These are phyloP conservation scores for Ogataea zsoltii DNA, from an alignment of 805 yeast genomes.

Conservation along the genomic window DNA sequence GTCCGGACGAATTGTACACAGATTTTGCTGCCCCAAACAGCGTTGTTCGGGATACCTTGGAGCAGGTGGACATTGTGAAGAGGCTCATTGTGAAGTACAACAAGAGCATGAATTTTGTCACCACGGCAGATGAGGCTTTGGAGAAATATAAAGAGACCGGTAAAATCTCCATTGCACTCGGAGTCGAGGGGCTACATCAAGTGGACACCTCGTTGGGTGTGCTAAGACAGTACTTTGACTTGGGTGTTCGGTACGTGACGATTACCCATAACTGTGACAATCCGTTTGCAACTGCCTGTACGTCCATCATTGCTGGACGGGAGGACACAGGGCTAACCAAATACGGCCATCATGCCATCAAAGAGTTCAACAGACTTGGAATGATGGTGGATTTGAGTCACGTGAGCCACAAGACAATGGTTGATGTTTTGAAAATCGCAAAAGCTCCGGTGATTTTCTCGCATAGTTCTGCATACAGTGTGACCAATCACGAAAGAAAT, in stretches of 20 bases:
- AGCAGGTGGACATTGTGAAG: conserved; percentile 52
- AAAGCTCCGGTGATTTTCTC: conserved; percentile 52
- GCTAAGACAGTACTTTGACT: conserved; percentile 46
- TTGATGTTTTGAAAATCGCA: conserved; percentile 42
- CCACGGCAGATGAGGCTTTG: conserved; percentile 42
- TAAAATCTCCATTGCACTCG: conserved; percentile 49
- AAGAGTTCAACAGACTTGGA: conserved; percentile 54
- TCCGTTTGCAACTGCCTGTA: conserved; percentile 58
- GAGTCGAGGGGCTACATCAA: conserved; percentile 57
- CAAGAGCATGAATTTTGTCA: conserved; percentile 40
- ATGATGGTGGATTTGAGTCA: conserved; percentile 56
- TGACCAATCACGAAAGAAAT: conserved; percentile 46
- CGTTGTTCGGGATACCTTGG: conserved; percentile 53
- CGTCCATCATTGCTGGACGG: conserved; percentile 45
- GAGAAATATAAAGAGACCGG: conserved; percentile 30
- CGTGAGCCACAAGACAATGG: conserved; percentile 52
- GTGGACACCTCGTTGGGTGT: conserved; percentile 50
- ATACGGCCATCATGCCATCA: conserved; percentile 42
- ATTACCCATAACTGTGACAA: conserved; percentile 58
- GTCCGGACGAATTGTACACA: conserved; percentile 38
- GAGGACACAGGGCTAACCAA: conserved; percentile 46
- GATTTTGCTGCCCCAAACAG: conserved; percentile 46
- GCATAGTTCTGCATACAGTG: conserved; percentile 46
- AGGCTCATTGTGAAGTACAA: conserved; percentile 45
- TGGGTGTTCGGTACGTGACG: conserved; percentile 56